Evolutionary conservation across 2,329 filamentous ascomycete genomes (phyloP).

Genomic region (Emericellopsis atlantica): DNA sequence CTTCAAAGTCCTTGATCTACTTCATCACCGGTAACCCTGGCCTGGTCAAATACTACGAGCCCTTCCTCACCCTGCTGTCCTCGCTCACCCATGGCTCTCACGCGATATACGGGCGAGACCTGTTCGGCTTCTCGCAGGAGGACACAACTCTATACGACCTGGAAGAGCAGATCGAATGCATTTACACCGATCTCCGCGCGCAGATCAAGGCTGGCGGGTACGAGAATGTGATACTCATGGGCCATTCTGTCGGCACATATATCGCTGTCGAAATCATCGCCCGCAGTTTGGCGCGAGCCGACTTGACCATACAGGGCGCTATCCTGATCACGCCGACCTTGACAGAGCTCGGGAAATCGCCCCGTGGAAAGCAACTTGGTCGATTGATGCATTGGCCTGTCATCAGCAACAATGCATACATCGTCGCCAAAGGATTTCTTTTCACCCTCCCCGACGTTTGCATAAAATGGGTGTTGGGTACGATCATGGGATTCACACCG

Average conservation of each 20-base stretch:
- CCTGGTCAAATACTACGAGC: constrained; percentile 58
- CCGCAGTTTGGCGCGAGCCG: constrained; percentile 30
- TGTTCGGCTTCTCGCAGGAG: constrained; percentile 43
- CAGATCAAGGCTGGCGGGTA: constrained; percentile 22
- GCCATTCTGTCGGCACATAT: constrained; percentile 65
- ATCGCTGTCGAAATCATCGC: constrained; percentile 57
- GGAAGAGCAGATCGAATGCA: constrained; percentile 36
- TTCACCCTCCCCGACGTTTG: constrained; percentile 22
- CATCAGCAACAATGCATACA: constrained; percentile 10
- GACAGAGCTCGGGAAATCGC: constrained; percentile 53
- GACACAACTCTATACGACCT: constrained; percentile 22
- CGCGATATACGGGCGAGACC: constrained; percentile 39
- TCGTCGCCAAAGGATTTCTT: constrained; percentile 26
- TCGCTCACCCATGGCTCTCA: constrained; percentile 32
- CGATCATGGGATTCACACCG: constrained; percentile 31
- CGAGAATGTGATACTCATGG: constrained; percentile 52
- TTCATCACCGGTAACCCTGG: constrained; percentile 70
- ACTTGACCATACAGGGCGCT: constrained; percentile 33
- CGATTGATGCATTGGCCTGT: neutral
- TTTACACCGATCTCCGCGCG: constrained; percentile 23
- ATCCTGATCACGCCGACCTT: constrained; percentile 65
- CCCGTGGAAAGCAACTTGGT: constrained; percentile 35
- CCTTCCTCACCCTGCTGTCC: constrained; percentile 46
- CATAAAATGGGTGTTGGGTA: constrained; percentile 28
- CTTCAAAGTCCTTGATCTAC: constrained; percentile 31